These are phyloP conservation scores for Fusarium nanum DNA, from an alignment of 2,329 filamentous ascomycete genomes.

Conservation along the genomic window DNA sequence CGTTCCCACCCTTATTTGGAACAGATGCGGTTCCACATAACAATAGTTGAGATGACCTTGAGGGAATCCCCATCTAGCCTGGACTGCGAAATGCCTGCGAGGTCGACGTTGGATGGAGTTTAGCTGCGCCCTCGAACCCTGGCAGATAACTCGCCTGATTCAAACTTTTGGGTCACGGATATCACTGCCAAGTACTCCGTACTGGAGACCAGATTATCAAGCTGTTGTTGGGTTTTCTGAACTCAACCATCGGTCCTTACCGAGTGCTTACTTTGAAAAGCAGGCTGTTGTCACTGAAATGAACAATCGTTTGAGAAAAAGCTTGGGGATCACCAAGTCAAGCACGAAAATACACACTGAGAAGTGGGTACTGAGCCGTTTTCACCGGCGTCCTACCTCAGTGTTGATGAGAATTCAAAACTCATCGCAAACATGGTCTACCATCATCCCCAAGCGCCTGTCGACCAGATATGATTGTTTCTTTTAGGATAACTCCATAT, in stretches of 20 bases:
- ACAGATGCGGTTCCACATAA: conserved; percentile 25
- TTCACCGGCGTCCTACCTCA: conserved; percentile 17
- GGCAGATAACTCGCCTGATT: conserved; percentile 40
- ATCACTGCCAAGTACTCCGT: conserved; percentile 9
- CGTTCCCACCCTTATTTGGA: conserved; percentile 23
- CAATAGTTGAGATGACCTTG: conserved; percentile 20
- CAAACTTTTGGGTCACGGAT: conserved; percentile 25
- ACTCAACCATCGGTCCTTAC: conserved; percentile 15
- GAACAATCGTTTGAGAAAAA: conserved; percentile 1
- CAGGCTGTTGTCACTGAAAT: conserved; percentile 2
- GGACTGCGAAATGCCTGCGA: conserved; percentile 21
- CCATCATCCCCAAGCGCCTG: conserved; percentile 32
- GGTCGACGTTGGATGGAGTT: conserved; percentile 19
- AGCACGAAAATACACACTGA: conserved; percentile 23
- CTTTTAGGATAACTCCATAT: conserved; percentile 34
- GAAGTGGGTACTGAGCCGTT: conserved; percentile 19
- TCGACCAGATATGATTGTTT: conserved; percentile 44
- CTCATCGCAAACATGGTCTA: conserved; percentile 38
- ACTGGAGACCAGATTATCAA: conserved; percentile 22
- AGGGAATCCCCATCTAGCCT: conserved; percentile 17
- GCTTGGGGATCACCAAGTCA: background rate
- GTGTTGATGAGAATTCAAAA: conserved; percentile 25
- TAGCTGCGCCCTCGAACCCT: conserved; percentile 40
- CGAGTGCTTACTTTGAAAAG: conserved; percentile 7
- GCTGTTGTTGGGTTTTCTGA: background rate